A percentile compares a stretch with the other conserved stretches of the same genome.
These are phyloP conservation scores for Paracamarosporium sp. DNA, from an alignment of 2,329 filamentous ascomycete genomes.

Conservation along the genomic window DNA sequence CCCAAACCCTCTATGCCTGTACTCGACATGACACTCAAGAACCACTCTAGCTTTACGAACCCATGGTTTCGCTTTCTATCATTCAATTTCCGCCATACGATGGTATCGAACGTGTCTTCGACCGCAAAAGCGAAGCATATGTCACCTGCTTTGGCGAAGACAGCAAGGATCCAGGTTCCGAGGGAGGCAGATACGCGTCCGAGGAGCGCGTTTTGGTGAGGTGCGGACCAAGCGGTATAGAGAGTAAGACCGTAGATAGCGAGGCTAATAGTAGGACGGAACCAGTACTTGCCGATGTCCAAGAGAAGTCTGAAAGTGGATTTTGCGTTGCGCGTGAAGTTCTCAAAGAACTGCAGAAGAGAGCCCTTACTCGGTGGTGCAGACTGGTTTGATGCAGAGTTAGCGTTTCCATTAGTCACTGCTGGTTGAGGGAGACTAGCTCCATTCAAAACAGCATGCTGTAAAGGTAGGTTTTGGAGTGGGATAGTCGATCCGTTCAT, in stretches of 20 bases:
- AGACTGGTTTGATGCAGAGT: neutral
- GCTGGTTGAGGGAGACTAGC: neutral
- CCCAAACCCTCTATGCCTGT: constrained; percentile 15
- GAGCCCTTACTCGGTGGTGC: neutral
- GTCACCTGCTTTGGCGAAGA: constrained; percentile 24
- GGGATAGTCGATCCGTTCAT: neutral
- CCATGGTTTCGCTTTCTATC: neutral
- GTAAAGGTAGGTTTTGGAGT: neutral
- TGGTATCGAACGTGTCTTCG: constrained; percentile 18
- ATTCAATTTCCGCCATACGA: constrained; percentile 20
- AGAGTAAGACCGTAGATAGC: neutral
- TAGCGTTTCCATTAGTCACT: neutral
- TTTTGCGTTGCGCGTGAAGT: neutral
- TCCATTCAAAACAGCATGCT: neutral
- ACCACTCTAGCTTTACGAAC: constrained; percentile 15
- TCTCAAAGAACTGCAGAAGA: neutral
- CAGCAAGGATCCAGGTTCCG: constrained; percentile 23
- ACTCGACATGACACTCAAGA: constrained; percentile 15
- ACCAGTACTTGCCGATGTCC: neutral
- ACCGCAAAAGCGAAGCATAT: constrained; percentile 21
- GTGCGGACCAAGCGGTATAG: neutral
- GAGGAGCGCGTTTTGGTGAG: neutral
- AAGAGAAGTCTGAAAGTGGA: neutral
- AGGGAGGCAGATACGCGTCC: neutral
- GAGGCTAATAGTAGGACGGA: neutral